A percentile compares a stretch with the other conserved stretches of the same genome.
Evolutionary conservation across 2,329 filamentous ascomycete species (phyloP).

Genomic region (Exserohilum rostratum): DNA sequence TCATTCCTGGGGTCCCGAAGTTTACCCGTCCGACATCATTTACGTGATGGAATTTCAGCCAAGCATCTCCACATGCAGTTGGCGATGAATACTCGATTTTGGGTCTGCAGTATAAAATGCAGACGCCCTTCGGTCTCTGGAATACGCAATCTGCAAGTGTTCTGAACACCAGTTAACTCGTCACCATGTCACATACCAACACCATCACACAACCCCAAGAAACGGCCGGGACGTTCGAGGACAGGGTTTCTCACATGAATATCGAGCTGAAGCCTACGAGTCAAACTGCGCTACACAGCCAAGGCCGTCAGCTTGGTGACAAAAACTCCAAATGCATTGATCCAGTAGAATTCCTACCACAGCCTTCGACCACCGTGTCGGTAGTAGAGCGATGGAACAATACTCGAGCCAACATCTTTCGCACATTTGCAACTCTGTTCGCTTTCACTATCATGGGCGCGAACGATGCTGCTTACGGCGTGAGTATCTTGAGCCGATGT

Average conservation of each 20-base stretch:
- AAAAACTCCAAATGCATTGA: constrained; percentile 15
- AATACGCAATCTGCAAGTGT: background rate
- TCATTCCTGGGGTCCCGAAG: background rate
- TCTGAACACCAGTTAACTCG: background rate
- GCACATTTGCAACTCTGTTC: constrained; percentile 63
- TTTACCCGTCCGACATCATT: background rate
- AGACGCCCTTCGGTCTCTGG: background rate
- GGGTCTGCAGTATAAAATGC: background rate
- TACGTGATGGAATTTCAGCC: background rate
- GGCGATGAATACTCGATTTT: no score
- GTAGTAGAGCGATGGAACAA: constrained; percentile 65
- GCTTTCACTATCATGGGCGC: constrained; percentile 68
- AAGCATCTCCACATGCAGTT: background rate
- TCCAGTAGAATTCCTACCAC: constrained; percentile 47
- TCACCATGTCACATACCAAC: background rate
- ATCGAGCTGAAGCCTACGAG: background rate
- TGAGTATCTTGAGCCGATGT: constrained; percentile 43
- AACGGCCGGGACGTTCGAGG: background rate
- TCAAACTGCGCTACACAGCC: background rate
- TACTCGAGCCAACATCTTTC: constrained; percentile 61
- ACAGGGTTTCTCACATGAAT: background rate
- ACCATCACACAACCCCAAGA: background rate
- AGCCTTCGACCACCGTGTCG: constrained; percentile 50
- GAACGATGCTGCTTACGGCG: constrained; percentile 69
- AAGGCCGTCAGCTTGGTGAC: background rate